Base-by-base conservation (phyloP, 257 asterid species). In the Solanum clarkiae region DNA sequence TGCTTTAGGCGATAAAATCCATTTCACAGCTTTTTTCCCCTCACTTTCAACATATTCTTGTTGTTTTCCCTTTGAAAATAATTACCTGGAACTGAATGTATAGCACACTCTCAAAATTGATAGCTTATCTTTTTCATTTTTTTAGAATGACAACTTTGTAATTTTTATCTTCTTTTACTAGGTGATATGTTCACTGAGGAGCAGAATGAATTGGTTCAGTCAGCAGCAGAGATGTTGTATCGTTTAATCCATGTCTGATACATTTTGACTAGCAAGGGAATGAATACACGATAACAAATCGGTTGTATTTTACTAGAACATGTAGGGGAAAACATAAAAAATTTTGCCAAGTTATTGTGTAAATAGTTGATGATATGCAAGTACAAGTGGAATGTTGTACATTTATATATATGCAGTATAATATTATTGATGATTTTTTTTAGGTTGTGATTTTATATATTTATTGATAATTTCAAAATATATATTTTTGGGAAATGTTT, bases 181-280 rank as follows among this genome's bases (percentile, higher is more conserved):
- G 99, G 98, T 88, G 99, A 96, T 84, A 93, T 90, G 93, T 93
- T 93, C 86, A 92, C 98, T 6, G 98, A 96, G 91, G 98, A 94
- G 85, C 99, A 96, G 89, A 96, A 96, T 90, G 99, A 96, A 84
- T 86, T 96, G 91, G 94, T 96, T 84, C 98, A 96, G 91, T 94
- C 98, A 62, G 98, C 99, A 54, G 99, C 99, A 3, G 98, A 96
- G 93, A 96, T 94, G 99, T 92, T 95, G 83, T 95, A 95, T 70
- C 96, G 99, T 63, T 93, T 96, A 84, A 96, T 96, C 91, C 98
- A 96, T 87, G 96, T 93, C 45, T 90, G 99, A 14, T 94, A 93
- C 92, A 94, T 96, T 80, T 92, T 96, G 93, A 94, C 98, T 51
- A 93, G 91, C 96, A 96, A 96, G 89, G 99, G 99, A 88, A 94